Base-by-base conservation (phyloP, 352 stramenopile genomes). In the Phytophthora fragariaefolia region DNA sequence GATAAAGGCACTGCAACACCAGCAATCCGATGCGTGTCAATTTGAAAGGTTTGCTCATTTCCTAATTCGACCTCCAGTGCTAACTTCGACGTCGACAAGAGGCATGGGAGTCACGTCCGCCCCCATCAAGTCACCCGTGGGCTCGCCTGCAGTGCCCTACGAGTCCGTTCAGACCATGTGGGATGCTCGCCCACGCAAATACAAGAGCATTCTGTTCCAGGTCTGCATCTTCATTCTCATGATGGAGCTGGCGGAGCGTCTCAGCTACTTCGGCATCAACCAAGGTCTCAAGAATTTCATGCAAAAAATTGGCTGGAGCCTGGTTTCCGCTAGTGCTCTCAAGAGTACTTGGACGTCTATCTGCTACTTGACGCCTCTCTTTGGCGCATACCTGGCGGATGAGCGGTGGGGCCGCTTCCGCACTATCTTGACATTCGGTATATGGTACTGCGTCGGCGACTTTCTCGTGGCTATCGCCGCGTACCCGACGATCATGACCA, bases 331-430 rank as follows among this genome's bases (percentile, higher is more conserved):
- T 15, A 80, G 60, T 54, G 70, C 76, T 18, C 72, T 90, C 67
- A 90, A 90, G 66, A 80, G 60, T 24, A 86, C 79, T 8, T 88
- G 79, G 78, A 84, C 78, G 22, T 85, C 76, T 28, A 79, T 89
- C 43, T 85, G 74, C 36, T 89, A 87, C 69, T 43, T 85, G 50
- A 71, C 74, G 38, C 79, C 79, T 17, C 49, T 89, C 12, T 80
- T 89, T 3, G 80, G 78, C 13, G 80, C 74, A 1, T 87, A 85
- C 74, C 52, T 87, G 18, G 78, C 78, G n/a, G 80, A 89, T 57
- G 77, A 87, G 26, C 69, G 66, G 34, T 85, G 76, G 78, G 78
- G 80, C n/a, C 74, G 78, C 27, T 89, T 81, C 69, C 74, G 71
- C 18, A 84, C 74, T 18, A 81, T 89, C 43, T 49, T 84, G n/a